phyloP scores from a whole-genome alignment of 2,329 filamentous ascomycete genomes.

The Lachnellula occidentalis region DNA sequence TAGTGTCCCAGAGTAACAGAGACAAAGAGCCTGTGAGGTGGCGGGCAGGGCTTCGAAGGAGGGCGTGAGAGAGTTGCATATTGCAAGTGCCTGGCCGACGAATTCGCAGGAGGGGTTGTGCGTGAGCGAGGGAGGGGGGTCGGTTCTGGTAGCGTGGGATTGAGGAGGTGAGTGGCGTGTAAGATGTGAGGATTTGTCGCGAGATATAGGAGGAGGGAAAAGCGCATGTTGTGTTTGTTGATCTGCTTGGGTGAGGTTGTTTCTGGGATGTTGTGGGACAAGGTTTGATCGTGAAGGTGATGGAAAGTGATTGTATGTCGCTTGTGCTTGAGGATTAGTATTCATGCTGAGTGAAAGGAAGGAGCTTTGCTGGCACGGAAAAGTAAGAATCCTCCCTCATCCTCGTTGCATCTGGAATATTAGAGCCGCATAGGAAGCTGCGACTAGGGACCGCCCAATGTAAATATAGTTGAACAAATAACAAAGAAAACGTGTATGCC shows the following conservation, averaged over 20 bases:
- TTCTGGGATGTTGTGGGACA: neutral
- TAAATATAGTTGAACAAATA: too few relatives aligned
- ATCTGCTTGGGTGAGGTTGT: neutral
- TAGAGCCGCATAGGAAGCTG: neutral
- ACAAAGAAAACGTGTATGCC: too few relatives aligned
- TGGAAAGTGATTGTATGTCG: neutral
- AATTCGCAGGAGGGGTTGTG: conserved; percentile 14
- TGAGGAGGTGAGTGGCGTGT: neutral
- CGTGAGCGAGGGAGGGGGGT: conserved; percentile 11
- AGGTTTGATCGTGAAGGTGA: neutral
- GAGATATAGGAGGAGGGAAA: conserved; percentile 3
- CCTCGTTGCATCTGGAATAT: too few relatives aligned
- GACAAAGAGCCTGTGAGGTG: conserved; percentile 22
- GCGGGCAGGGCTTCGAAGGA: conserved; percentile 19
- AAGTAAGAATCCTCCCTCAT: neutral
- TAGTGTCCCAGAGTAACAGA: conserved; percentile 23
- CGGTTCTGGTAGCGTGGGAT: neutral
- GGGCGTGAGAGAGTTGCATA: conserved; percentile 20
- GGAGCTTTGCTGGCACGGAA: neutral
- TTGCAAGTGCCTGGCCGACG: conserved; percentile 18
- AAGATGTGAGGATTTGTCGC: conserved; percentile 5
- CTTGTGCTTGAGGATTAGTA: neutral
- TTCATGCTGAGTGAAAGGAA: neutral
- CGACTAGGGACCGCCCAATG: neutral
- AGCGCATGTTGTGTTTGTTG: neutral